Conservation (phyloP, 805 yeast genomes). For the Starmerella khaoyaiensis region DNA sequence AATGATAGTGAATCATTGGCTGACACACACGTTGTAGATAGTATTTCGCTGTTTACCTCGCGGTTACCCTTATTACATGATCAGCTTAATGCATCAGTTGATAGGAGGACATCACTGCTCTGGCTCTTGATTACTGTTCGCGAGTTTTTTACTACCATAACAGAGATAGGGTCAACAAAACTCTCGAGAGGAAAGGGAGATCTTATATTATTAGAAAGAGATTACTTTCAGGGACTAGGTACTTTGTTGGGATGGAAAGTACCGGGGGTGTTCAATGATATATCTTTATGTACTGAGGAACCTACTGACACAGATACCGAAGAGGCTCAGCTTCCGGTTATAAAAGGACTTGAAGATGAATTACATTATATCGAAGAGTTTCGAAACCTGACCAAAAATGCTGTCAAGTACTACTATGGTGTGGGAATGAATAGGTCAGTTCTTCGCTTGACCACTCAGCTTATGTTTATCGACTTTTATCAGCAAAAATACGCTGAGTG, state of each 20-base stretch:
- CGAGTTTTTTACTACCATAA: conserved; percentile 29
- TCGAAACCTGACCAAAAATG: conserved; percentile 41
- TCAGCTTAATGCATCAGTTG: conserved; percentile 13
- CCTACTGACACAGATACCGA: conserved; percentile 12
- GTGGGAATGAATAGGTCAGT: conserved; percentile 51
- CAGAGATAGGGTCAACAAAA: conserved; percentile 23
- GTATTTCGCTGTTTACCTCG: conserved; percentile 7
- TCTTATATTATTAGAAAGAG: conserved; percentile 31
- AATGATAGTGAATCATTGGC: conserved; percentile 20
- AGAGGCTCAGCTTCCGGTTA: too few species aligned
- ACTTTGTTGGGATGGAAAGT: conserved; percentile 23
- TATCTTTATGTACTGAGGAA: conserved; percentile 14
- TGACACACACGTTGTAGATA: conserved; percentile 19
- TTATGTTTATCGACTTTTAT: conserved; percentile 52
- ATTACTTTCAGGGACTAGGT: conserved; percentile 28
- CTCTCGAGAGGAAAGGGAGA: conserved; percentile 32
- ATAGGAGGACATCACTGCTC: conserved; percentile 23
- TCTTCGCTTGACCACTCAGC: conserved; percentile 62
- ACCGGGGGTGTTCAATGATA: conserved; percentile 26
- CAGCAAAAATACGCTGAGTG: conserved; percentile 48
- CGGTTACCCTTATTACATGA: conserved; percentile 15
- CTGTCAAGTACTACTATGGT: conserved; percentile 39
- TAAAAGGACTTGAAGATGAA: conserved; percentile 25
- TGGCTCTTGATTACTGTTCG: conserved; percentile 33
- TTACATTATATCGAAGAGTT: conserved; percentile 34